These are phyloP conservation scores for Sindora glabra DNA, from an alignment of 306 rosid species.

Conservation along the genomic window DNA sequence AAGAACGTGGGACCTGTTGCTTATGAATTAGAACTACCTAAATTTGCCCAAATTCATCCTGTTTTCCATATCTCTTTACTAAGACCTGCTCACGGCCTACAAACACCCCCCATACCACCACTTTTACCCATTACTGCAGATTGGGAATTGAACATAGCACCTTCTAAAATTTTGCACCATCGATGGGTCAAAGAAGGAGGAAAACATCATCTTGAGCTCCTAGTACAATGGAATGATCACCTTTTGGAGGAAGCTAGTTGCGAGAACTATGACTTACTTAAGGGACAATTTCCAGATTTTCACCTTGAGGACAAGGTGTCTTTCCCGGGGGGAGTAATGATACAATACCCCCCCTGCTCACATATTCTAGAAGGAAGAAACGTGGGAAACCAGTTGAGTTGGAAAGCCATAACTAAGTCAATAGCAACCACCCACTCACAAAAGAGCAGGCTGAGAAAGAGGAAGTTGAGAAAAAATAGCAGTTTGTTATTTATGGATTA, in stretches of 20 bases:
- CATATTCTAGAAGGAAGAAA: not conserved
- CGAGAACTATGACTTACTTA: not conserved
- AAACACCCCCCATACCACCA: not conserved
- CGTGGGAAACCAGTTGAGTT: no score
- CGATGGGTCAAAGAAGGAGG: not conserved
- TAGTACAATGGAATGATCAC: not conserved
- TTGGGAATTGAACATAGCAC: not conserved
- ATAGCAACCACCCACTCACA: no score
- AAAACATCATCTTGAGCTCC: not conserved
- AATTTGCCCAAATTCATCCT: not conserved
- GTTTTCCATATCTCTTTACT: not conserved
- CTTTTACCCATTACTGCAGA: not conserved
- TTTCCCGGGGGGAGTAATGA: not conserved
- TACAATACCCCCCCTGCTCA: not conserved
- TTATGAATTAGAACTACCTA: not conserved
- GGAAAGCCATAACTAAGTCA: no score
- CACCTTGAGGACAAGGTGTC: not conserved
- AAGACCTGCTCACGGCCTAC: not conserved
- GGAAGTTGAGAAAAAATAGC: no score
- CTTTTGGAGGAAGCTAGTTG: not conserved
- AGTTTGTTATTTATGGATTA: no score
- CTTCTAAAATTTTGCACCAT: not conserved
- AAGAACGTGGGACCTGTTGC: not conserved
- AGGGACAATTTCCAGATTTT: not conserved
- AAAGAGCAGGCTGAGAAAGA: no score